A percentile compares a stretch with the other conserved stretches of the same genome.
Evolutionary conservation across 75 land plant species (phyloP).

Genomic region (Selaginella tamariscina): DNA sequence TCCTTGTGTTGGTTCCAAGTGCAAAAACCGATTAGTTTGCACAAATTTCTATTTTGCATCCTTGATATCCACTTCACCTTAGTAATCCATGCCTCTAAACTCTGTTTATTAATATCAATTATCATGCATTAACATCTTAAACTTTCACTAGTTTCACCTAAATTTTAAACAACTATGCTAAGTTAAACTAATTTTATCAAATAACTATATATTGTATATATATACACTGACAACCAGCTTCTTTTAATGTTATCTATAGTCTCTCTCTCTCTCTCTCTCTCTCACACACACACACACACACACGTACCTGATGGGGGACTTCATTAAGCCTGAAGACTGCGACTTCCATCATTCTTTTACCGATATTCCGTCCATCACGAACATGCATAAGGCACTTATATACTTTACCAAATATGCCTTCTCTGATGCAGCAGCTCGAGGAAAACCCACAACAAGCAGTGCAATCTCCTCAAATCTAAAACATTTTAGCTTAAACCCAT

Average conservation of each 20-base stretch:
- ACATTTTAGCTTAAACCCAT: neutral
- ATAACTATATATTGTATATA: too few relatives aligned
- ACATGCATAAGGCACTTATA: neutral
- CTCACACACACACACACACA: slow-evolving; percentile 13
- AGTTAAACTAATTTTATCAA: too few relatives aligned
- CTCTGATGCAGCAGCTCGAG: neutral
- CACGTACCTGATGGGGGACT: neutral
- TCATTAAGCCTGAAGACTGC: neutral
- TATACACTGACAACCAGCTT: too few relatives aligned
- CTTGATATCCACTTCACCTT: neutral
- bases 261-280: slow-evolving; percentile 7
- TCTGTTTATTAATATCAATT: too few relatives aligned
- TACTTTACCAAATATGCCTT: neutral
- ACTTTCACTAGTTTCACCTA: too few relatives aligned
- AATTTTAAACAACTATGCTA: too few relatives aligned
- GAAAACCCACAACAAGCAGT: neutral
- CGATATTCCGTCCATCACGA: neutral
- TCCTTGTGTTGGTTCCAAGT: neutral
- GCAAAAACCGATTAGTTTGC: neutral
- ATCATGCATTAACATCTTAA: too few relatives aligned
- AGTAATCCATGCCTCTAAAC: neutral
- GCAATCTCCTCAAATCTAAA: neutral
- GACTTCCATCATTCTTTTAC: neutral
- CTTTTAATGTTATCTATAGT: too few relatives aligned
- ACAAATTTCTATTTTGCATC: neutral